Percentiles rank a stretch among this genome's conserved stretches.
Conservation (phyloP, 2,329 filamentous ascomycete species). For the Arthroderma uncinatum region DNA sequence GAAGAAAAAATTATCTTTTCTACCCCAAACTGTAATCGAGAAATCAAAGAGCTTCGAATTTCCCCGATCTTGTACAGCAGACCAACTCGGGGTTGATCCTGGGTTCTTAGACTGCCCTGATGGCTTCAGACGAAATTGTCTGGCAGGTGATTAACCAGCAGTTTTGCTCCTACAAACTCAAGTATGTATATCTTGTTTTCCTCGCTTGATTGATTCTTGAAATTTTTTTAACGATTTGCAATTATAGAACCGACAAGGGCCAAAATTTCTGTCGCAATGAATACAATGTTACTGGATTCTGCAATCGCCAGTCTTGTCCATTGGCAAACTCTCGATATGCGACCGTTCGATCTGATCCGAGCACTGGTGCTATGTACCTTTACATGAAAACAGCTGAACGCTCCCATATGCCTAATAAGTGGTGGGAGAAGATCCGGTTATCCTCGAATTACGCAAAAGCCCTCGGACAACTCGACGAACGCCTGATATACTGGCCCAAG, state of each 20-base stretch:
- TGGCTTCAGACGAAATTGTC: constrained; percentile 92
- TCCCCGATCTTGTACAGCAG: not conserved
- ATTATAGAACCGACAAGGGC: constrained; percentile 60
- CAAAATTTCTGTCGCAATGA: constrained; percentile 95
- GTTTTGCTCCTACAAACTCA: constrained; percentile 91
- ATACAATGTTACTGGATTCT: constrained; percentile 74
- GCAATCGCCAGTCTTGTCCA: constrained; percentile 78
- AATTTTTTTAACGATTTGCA: constrained; percentile 8
- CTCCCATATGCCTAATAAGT: constrained; percentile 73
- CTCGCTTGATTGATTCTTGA: not conserved
- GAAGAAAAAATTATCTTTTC: not conserved
- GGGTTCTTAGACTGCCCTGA: constrained; percentile 27
- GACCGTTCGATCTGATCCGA: constrained; percentile 71
- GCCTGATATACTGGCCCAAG: constrained; percentile 87
- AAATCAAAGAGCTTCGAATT: not conserved
- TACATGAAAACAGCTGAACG: constrained; percentile 96
- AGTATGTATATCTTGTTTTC: constrained; percentile 42
- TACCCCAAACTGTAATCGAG: too few species aligned
- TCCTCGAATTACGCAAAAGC: constrained; percentile 85
- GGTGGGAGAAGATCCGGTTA: constrained; percentile 89
- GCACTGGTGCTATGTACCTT: constrained; percentile 74
- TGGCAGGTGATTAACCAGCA: constrained; percentile 96
- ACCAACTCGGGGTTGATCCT: not conserved
- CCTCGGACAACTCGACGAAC: constrained; percentile 73
- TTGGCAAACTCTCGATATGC: constrained; percentile 88